Conservation (phyloP, 140 eudicot genomes). For the Bidens hawaiensis region DNA sequence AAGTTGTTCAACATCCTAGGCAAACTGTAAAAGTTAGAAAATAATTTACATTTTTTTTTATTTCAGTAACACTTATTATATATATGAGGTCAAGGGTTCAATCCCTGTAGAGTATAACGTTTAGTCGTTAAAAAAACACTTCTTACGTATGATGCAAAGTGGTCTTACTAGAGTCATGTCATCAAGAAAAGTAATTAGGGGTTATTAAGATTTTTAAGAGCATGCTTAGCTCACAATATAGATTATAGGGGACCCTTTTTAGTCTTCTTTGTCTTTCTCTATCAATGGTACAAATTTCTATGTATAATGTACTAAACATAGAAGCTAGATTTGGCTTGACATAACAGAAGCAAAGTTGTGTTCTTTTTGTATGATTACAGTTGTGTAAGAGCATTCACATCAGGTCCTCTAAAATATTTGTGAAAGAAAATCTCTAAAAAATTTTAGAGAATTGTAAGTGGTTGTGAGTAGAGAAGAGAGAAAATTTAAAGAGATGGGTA, state of each 20-base stretch:
- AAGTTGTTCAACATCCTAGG: background rate
- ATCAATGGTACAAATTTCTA: slow-evolving; percentile 15
- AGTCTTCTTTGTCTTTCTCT: background rate
- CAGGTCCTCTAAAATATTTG: no score
- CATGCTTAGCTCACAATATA: slow-evolving; percentile 9
- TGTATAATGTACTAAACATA: slow-evolving; percentile 11
- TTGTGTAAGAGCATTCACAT: no score
- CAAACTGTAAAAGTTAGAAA: no score
- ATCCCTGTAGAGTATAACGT: no score
- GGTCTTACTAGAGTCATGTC: slow-evolving; percentile 18
- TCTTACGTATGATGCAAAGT: slow-evolving; percentile 1
- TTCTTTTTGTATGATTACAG: slow-evolving; percentile 4
- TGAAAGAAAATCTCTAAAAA: no score
- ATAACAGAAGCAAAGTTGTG: slow-evolving; percentile 7
- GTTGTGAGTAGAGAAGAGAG: no score
- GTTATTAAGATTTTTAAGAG: background rate
- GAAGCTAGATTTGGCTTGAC: slow-evolving; percentile 16
- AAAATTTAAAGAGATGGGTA: no score
- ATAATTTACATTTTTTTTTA: background rate
- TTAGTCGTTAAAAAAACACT: no score
- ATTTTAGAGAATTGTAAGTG: no score
- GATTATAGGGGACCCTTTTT: background rate
- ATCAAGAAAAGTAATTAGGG: slow-evolving; percentile 15
- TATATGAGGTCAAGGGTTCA: no score
- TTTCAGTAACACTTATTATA: background rate